A percentile compares a stretch with the other conserved stretches of the same genome.
Conservation (phyloP, 179 eudicot species). For the Silene vulgaris region DNA sequence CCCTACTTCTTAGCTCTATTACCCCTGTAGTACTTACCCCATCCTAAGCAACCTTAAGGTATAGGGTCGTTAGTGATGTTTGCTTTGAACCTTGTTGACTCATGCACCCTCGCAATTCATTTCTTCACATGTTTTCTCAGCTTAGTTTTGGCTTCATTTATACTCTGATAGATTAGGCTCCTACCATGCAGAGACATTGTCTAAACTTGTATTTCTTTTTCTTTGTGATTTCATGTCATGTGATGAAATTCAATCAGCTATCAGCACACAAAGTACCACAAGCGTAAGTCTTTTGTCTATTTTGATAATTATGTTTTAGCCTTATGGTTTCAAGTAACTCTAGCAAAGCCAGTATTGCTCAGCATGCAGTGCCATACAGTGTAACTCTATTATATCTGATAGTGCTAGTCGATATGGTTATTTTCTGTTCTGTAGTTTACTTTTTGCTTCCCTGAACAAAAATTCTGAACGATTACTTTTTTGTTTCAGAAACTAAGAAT, state of each 20-base stretch:
- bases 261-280: slow-evolving; percentile 97
- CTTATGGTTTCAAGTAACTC: not conserved
- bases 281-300: slow-evolving; percentile 55
- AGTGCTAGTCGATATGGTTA: not conserved
- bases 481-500: slow-evolving; percentile 83
- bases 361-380: not conserved
- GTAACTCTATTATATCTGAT: not conserved
- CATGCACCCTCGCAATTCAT: not conserved
- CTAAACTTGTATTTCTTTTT: slow-evolving; percentile 22
- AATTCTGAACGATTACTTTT: slow-evolving; percentile 17
- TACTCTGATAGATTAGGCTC: not conserved
- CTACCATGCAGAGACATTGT: slow-evolving; percentile 6
- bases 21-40: not conserved
- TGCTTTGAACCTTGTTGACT: not conserved
- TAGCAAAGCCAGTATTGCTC: slow-evolving; percentile 9
- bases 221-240: slow-evolving; percentile 40
- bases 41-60: not conserved
- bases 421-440: not conserved
- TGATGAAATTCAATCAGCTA: slow-evolving; percentile 53
- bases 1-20: too few species aligned
- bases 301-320: not conserved
- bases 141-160: not conserved
- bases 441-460: not conserved
- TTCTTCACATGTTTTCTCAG: not conserved
- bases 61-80: not conserved